phyloP scores from a whole-genome alignment of 2,329 filamentous ascomycete species.

The Colletotrichum paranaense region DNA sequence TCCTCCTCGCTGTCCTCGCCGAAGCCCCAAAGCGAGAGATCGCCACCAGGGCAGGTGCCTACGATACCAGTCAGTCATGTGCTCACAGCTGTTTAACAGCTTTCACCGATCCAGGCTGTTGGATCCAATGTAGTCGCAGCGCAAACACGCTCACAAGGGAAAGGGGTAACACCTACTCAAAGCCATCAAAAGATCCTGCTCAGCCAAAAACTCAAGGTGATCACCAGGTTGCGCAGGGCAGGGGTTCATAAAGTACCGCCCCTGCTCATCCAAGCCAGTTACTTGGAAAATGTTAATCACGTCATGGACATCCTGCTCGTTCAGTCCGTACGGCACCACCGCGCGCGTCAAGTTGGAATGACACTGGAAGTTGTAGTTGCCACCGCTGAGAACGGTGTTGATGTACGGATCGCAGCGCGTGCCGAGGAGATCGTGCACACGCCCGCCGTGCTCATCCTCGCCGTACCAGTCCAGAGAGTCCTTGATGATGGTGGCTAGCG shows the following conservation, averaged over 20 bases:
- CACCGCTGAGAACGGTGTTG: conserved; percentile 76
- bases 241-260: conserved; percentile 81
- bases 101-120: background rate
- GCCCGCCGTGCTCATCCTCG: conserved; percentile 70
- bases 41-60: conserved; percentile 83
- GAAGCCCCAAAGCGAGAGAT: conserved; percentile 86
- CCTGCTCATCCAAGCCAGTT: conserved; percentile 78
- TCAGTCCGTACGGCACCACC: conserved; percentile 74
- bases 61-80: background rate
- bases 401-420: conserved; percentile 90
- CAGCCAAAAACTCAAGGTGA: conserved; percentile 82
- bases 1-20: conserved; percentile 74
- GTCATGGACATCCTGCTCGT: conserved; percentile 83
- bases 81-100: background rate
- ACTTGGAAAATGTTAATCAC: conserved; percentile 90
- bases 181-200: conserved; percentile 77
- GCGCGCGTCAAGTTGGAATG: conserved; percentile 84
- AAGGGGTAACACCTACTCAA: conserved; percentile 52
- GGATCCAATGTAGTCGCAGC: background rate
- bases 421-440: conserved; percentile 82
- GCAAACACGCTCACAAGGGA: background rate
- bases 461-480: conserved; percentile 76
- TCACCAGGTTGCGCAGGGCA: conserved; percentile 66
- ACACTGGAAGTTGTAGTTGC: conserved; percentile 82
- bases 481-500: conserved; percentile 75